Percentiles rank a stretch among this genome's conserved stretches.
These are phyloP conservation scores for Psilocybe cubensis DNA, from an alignment of 768 basidiomycete genomes.

Conservation along the genomic window DNA sequence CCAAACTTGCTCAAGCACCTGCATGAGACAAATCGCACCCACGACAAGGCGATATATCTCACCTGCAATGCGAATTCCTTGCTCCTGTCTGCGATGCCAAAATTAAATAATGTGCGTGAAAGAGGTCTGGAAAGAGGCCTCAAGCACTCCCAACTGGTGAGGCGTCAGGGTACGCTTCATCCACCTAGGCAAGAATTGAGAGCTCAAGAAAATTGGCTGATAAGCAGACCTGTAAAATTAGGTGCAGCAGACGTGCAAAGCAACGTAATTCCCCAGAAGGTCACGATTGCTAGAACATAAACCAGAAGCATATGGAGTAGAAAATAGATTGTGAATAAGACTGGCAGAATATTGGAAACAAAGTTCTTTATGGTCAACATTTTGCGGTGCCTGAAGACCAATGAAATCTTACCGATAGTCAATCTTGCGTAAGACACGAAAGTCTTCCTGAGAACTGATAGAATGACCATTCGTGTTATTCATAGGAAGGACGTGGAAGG, in stretches of 20 bases:
- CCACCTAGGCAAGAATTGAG: not conserved
- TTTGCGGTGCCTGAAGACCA: not conserved
- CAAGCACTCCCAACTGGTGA: conserved; percentile 38
- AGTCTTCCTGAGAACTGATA: conserved; percentile 1
- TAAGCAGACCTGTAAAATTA: conserved; percentile 32
- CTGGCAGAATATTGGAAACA: conserved; percentile 8
- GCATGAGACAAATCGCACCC: not conserved
- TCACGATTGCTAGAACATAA: conserved; percentile 33
- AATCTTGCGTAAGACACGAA: conserved; percentile 10
- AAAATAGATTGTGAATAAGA: conserved; percentile 10
- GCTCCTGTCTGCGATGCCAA: conserved; percentile 39
- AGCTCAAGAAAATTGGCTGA: conserved; percentile 34
- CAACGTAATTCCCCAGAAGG: conserved; percentile 36
- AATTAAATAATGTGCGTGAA: conserved; percentile 35
- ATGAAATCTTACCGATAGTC: conserved; percentile 6
- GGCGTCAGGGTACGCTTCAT: too few relatives aligned
- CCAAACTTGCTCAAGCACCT: conserved; percentile 28
- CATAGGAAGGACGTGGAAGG: not conserved
- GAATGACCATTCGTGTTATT: not conserved
- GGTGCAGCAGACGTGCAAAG: conserved; percentile 34
- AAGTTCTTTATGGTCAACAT: not conserved
- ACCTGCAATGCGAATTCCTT: conserved; percentile 37
- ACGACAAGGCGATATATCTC: not conserved
- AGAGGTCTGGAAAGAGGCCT: conserved; percentile 33
- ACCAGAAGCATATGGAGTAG: conserved; percentile 22